Evolutionary conservation across 768 basidiomycete species (phyloP).

Genomic region (Cystoderma amianthinum): DNA sequence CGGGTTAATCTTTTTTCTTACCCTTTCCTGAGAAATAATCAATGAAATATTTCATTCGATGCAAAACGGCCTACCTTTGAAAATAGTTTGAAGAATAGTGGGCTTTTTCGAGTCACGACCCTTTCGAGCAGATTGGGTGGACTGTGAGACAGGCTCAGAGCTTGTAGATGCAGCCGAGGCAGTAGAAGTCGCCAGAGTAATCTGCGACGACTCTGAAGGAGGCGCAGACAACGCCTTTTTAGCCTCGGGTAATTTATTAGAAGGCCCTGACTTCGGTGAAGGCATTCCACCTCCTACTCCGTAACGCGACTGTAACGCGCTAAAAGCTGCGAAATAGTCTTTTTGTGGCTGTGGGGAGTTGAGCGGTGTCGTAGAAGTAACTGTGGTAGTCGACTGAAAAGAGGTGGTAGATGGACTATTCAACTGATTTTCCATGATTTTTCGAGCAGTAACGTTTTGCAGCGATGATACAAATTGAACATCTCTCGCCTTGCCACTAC

Average conservation of each 20-base stretch:
- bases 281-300: not conserved
- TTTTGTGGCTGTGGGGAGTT: not conserved
- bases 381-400: not conserved
- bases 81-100: not conserved
- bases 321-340: not conserved
- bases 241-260: not conserved
- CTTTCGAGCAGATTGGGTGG: too few species aligned
- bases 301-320: constrained; percentile 1
- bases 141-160: too few species aligned
- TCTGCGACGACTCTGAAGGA: constrained; percentile 9
- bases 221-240: not conserved
- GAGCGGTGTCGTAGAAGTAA: not conserved
- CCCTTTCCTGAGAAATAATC: too few species aligned
- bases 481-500: too few species aligned
- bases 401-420: not conserved
- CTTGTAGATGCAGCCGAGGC: not conserved
- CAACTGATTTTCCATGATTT: not conserved
- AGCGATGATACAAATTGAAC: too few species aligned
- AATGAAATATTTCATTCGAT: too few species aligned
- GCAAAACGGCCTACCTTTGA: too few species aligned
- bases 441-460: too few species aligned
- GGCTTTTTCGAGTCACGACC: too few species aligned
- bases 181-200: constrained; percentile 7
- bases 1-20: too few species aligned
- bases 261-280: not conserved